Evolutionary conservation across 2,329 filamentous ascomycete species (phyloP), one percentile per base, ranked within the genome.

Genomic region (Fusarium abutilonis): DNA sequence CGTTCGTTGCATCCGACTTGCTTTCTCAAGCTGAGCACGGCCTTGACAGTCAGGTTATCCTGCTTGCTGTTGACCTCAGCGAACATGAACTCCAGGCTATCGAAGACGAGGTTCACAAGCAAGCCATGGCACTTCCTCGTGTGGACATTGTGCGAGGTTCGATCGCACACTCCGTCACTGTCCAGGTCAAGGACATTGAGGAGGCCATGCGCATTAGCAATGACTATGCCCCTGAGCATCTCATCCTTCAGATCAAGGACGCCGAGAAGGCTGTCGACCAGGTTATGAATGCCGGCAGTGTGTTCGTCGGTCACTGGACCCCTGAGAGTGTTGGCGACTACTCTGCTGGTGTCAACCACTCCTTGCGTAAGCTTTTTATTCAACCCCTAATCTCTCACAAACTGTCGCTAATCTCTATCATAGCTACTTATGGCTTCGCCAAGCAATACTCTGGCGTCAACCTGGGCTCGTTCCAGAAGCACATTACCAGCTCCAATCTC

Each of bases 371-470:
- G 92, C 89, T 53, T 15, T 19, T 31, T 17, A 14, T 36, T 15
- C n/a, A 29, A 21, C 17, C 17, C 36, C 19, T 19, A 1, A 31
- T 4, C 23, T 35, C 7, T 17, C 10, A n/a, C 23, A 2, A 26
- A 26, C 46, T n/a, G 11, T 40, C 53, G 23, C 68, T 70, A 56
- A 70, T 52, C 44, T 68, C 56, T 65, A 49, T 9, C 15, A 15
- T 10, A 96, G 93, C 95, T 48, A 99, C 95, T 0, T 99, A 98
- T 73, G 95, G 95, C 36, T 99, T 96, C 72, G 95, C 95, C 44
- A 97, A 96, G 79, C 95, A 99, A 77, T 99, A 99, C 80, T 97
- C 93, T 6, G 95, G 95, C 48, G 95, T 99, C 73, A 99, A 97
- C 76, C 85, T 99, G 6, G 92, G 87, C 29, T 98, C 94, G 3